Conservation (phyloP, 78 protist genomes). For the Dictyostelium discoideum region DNA sequence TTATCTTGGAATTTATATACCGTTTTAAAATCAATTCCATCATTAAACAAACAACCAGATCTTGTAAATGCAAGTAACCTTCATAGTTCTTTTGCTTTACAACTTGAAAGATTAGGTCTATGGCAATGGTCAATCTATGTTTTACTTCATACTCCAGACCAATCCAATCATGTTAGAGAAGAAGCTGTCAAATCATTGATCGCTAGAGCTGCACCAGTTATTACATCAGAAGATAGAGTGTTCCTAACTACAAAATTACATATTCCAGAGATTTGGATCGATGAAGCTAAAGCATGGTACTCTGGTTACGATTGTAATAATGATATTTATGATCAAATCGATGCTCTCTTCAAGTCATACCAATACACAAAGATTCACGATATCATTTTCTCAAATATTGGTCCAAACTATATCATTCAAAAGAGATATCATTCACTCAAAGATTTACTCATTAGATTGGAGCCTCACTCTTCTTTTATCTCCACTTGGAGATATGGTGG, state of each 20-base stretch:
- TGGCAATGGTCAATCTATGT: conserved; percentile 83
- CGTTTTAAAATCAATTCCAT: conserved; percentile 32
- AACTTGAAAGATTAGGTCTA: conserved; percentile 62
- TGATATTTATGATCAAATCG: not conserved
- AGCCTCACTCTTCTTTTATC: conserved; percentile 14
- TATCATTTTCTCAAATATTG: conserved; percentile 20
- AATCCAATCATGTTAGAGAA: conserved; percentile 44
- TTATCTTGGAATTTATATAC: conserved; percentile 53
- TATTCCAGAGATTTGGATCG: conserved; percentile 59
- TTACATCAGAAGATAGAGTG: not conserved
- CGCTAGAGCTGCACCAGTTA: not conserved
- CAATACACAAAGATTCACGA: conserved; percentile 51
- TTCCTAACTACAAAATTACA: conserved; percentile 15
- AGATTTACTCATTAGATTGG: conserved; percentile 13
- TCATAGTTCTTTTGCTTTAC: conserved; percentile 68
- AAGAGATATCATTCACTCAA: not conserved
- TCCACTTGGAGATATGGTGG: conserved; percentile 58
- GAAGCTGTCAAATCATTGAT: conserved; percentile 51
- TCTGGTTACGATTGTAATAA: not conserved
- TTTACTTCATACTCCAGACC: conserved; percentile 28
- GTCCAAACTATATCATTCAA: conserved; percentile 58
- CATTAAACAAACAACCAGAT: conserved; percentile 31
- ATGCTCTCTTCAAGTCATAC: conserved; percentile 29
- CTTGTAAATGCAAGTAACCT: conserved; percentile 30
- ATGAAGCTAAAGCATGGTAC: conserved; percentile 55